Evolutionary conservation across 352 stramenopile species (phyloP).

Genomic region (Phytophthora lateralis): DNA sequence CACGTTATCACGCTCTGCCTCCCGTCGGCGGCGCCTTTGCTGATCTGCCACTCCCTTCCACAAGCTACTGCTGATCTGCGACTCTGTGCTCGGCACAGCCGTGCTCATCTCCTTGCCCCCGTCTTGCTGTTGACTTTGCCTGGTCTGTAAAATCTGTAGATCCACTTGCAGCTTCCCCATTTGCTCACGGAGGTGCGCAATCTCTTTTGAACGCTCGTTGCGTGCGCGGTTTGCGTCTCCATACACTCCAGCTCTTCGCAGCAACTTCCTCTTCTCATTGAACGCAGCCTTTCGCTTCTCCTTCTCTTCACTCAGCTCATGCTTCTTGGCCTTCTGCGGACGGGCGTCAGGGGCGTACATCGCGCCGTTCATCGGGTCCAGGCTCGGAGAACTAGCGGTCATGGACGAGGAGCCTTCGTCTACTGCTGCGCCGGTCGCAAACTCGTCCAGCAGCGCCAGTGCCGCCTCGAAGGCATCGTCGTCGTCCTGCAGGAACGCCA

Average conservation of each 20-base stretch:
- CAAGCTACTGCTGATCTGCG: conserved; percentile 11
- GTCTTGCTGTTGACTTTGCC: background rate
- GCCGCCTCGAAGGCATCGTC: conserved; percentile 14
- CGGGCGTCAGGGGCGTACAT: background rate
- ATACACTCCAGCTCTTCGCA: conserved; percentile 23
- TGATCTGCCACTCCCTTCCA: conserved; percentile 35
- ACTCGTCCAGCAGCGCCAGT: conserved; percentile 18
- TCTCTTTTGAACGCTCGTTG: conserved; percentile 41
- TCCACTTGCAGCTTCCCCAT: conserved; percentile 39
- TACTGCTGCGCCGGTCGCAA: background rate
- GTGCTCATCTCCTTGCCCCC: background rate
- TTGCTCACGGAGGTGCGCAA: conserved; percentile 36
- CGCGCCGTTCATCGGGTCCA: background rate
- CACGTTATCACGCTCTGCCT: conserved; percentile 39
- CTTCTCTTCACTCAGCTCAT: conserved; percentile 6
- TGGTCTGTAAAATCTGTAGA: conserved; percentile 29
- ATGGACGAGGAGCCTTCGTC: background rate
- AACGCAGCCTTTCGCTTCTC: conserved; percentile 9
- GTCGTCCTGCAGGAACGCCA: conserved; percentile 21
- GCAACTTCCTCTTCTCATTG: conserved; percentile 25
- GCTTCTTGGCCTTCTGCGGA: conserved; percentile 1
- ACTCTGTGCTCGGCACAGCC: background rate
- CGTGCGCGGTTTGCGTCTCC: conserved; percentile 36
- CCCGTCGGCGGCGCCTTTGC: conserved; percentile 14
- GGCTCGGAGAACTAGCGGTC: background rate